Base-by-base conservation (phyloP, 2,329 filamentous ascomycete genomes). In the Pestalotiopsis fici region DNA sequence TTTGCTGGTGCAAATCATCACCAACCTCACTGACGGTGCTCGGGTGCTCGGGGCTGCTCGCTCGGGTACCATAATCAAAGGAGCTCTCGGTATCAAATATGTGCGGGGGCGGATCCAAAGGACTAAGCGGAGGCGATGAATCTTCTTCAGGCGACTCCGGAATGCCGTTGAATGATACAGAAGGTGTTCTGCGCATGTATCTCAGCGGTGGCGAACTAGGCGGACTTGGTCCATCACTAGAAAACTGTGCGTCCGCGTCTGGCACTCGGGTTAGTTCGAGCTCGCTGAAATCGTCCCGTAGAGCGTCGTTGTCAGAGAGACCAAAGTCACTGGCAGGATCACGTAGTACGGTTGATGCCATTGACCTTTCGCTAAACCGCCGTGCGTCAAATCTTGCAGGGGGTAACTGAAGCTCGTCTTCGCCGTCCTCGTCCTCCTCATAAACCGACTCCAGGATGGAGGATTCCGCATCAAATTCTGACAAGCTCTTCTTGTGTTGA, bases 1-100 rank as follows among this genome's bases (percentile, higher is more conserved):
- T 95, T 76, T 95, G 93, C 69, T 90, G 88, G 71, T 94, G 92
- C 15, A 97, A 84, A 66, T 93, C 88, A 70, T 93, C 90, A 70
- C 91, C 89, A 0, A 85, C 81, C 64, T 70, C 62, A 25, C 50
- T 57, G 21, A 75, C 80, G 4, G 78, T 71, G 61, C 77, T 79
- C 70, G 74, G 74, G 35, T 79, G 77, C 27, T 77, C 74, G 0
- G 81, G 79, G 66, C 75, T 81, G 50, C 73, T 72, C 4, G 77
- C 60, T 39, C 74, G 74, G n/a, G 73, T 76, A 1, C 79, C 75
- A 55, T 74, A 75, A 6, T 79, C 76, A 11, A 70, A 80, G 65
- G 76, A 83, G 73, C 78, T 75, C 12, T 87, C 85, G 27, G 82
- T 81, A 47, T 84, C 84, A n/a, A 85, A 83, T 4, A 80, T 70